Base-by-base conservation (phyloP, 2,329 filamentous ascomycete species). In the Colletotrichum chlorophyti region DNA sequence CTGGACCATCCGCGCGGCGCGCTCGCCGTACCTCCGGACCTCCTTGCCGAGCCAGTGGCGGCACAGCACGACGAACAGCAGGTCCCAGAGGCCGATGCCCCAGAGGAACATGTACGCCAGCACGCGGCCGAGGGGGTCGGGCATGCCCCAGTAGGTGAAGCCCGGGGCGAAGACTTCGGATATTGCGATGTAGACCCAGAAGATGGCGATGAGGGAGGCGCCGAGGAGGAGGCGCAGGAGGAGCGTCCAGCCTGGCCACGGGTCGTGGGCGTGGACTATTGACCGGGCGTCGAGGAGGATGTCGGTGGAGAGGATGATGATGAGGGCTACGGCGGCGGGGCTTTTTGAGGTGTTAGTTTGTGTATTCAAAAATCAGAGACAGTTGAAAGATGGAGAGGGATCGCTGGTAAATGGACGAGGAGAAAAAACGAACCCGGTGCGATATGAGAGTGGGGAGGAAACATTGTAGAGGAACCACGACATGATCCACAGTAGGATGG, bases 101-200 rank as follows among this genome's bases (percentile, higher is more conserved):
- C 73, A 76, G 17, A 78, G 64, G 46, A 77, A 70, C 45, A 70
- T 62, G 55, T 76, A 70, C 7, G 74, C 68, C 42, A 74, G 60
- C 8, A 66, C 66, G 8, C 69, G 68, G 3, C 72, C 65, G 32
- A 65, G 66, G 17, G 60, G 59, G 6, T 65, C 58, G 35, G 62
- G 24, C 47, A 77, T 61, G 15, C 66, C 70, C 74, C 74, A 78
- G 64, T 73, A 77, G 1, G 68, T 65, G 40, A 74, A 76, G 3
- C 66, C 66, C 2, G 49, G 40, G 1, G 74, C 73, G 40, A 78
- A 77, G 21, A 74, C 72, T n/a, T 66, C 62, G n/a, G 72, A 67
- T 29, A 69, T 29, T 10, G 65, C 70, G 17, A 74, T 60, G 41
- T 74, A 75, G n/a, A 69, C 66, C 42, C 73, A 58, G 46, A 77